Base-by-base conservation (phyloP, 208 protist species). In the Trichomonas vaginalis region DNA sequence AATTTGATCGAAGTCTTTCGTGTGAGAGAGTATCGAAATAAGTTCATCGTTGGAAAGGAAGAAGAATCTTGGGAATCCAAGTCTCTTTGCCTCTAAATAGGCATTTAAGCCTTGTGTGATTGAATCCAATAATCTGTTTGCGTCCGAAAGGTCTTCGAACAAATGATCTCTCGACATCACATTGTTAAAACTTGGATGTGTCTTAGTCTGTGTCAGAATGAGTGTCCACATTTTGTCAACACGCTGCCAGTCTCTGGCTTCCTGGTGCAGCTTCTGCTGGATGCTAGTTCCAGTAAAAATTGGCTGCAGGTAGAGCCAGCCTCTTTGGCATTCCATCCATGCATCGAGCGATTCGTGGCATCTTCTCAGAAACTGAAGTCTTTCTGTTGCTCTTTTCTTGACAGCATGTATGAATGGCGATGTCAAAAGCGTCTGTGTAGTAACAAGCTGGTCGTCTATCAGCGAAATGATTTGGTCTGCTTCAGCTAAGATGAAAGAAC, bases 281-380 rank as follows among this genome's bases (percentile, higher is more conserved):
- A 99, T 99, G 95, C 99, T 98, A 83, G 98, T 98, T n/a, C 98
- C 98, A 21, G 97, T 98, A 96, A 99, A 99, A n/a, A n/a, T n/a
- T n/a, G n/a, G n/a, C n/a, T n/a, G n/a, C n/a, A n/a, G n/a, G n/a
- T n/a, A 86, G 45, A 90, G 37, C 98, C 98, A 99, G 87, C 97
- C 98, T 49, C 98, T 98, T 96, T 99, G 99, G 82, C 95, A 83
- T 96, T 95, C 88, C 37, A 97, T 21, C 97, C 97, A 98, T 12
- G 96, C 95, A 37, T 98, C 97, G 12, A 98, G 21, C 17, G 96
- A 96, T 40, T 97, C 97, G 45, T 95, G 95, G 23, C 96, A 35
- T 32, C 97, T 92, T 48, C 37, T 51, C 10, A 98, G 87, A 42
- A 86, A 80, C 27, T 70, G 35, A 51, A 97, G 96, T 97, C 97